Base-by-base conservation (phyloP, 495 filamentous ascomycete species). In the Chaetomidium leptoderma region DNA sequence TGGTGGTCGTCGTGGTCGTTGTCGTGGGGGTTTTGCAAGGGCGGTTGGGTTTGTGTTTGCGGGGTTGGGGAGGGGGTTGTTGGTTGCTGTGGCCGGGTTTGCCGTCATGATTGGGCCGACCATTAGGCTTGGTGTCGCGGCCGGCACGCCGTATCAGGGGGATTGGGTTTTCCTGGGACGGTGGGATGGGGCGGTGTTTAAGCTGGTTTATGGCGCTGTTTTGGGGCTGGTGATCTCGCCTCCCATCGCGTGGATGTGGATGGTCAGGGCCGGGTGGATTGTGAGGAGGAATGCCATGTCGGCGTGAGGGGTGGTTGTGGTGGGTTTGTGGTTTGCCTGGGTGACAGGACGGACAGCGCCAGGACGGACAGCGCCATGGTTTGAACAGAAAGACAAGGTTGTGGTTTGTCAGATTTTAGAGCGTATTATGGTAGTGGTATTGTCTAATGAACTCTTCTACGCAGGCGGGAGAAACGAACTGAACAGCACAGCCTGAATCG, bases 381-480 rank as follows among this genome's bases (percentile, higher is more conserved):
- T n/a, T n/a, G n/a, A n/a, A n/a, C n/a, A n/a, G n/a, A n/a, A n/a
- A n/a, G n/a, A n/a, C n/a, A n/a, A n/a, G n/a, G n/a, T n/a, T n/a
- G n/a, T n/a, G n/a, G n/a, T n/a, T n/a, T n/a, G n/a, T n/a, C n/a
- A n/a, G n/a, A n/a, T n/a, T n/a, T n/a, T n/a, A n/a, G n/a, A n/a
- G n/a, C n/a, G n/a, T n/a, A n/a, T n/a, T n/a, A n/a, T n/a, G 9
- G 24, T 23, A 53, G 24, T 42, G n/a, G 23, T 44, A 42, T 26
- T 60, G n/a, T n/a, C n/a, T n/a, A n/a, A 45, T 37, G 8, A 48
- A 30, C 8, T 2, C 36, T 14, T 37, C 49, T 48, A 90, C 37
- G 92, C 92, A n/a, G 92, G 92, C 14, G 92, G 92, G 35, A 97
- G 80, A 66, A 97, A 97, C n/a, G 84, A 88, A n/a, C 89, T 83